Base-by-base conservation (phyloP, 2,329 filamentous ascomycete species). In the Pezicula radicicola region DNA sequence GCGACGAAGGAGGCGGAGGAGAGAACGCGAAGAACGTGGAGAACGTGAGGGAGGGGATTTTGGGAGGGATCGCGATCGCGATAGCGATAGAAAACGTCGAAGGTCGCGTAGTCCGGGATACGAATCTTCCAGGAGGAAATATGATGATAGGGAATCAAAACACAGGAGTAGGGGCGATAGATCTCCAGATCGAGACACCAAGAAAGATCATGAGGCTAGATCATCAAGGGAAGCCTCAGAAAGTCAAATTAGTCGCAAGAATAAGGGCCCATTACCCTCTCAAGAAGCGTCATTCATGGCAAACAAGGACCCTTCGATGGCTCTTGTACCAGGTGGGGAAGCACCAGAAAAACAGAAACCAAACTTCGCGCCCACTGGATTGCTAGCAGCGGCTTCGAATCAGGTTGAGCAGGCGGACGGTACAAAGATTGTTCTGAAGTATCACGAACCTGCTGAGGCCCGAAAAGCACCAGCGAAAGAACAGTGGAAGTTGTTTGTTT, bases 371-470 rank as follows among this genome's bases (percentile, higher is more conserved):
- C 83, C 78, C 33, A 91, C 91, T 0, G 94, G 94, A 27, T 76
- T 88, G 7, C 78, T 99, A 16, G 94, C 94, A 3, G 90, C 91
- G 42, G 91, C 91, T 58, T 91, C 91, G 48, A 97, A 99, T 68
- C 76, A 82, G 2, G 70, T 85, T 16, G 84, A 84, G 7, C 84
- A 95, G 56, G 82, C 82, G 25, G 84, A 84, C 63, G 90, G 89
- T 52, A 87, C 85, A 3, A 80, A 80, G 19, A 85, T 96, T 50
- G 84, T 90, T 3, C 81, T 99, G 44, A 97, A 97, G 75, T 99
- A 99, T 70, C 89, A 97, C 72, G 94, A 99, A 71, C 94, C 94
- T 1, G 75, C 90, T 10, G 94, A 99, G 74, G 90, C 93, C 46
- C 88, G 94, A 53, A 96, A 96, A 62, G 90, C 94, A 0, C 79